A percentile compares a stretch with the other conserved stretches of the same genome.
These are phyloP conservation scores for Naegleria lovaniensis DNA, from an alignment of 208 protist species.

Conservation along the genomic window DNA sequence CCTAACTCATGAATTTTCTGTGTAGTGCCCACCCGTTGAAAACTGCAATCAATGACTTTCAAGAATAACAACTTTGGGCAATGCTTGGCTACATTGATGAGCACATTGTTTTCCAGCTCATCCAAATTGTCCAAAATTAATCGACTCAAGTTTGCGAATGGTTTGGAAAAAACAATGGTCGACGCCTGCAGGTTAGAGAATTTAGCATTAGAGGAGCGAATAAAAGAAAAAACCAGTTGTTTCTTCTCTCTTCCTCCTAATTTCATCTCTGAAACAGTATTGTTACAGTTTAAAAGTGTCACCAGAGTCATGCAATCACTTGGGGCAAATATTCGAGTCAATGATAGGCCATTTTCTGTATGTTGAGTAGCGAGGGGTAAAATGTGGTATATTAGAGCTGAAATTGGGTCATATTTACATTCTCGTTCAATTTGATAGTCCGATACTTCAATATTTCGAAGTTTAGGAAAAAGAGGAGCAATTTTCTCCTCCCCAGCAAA, in stretches of 20 bases:
- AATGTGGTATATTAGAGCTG: not conserved
- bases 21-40: not conserved
- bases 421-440: not conserved
- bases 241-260: not conserved
- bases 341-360: not conserved
- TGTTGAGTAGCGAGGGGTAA: not conserved
- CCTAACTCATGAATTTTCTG: not conserved
- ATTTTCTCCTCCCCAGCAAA: not conserved
- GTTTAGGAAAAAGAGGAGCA: not conserved
- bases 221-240: not conserved
- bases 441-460: not conserved
- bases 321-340: not conserved
- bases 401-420: not conserved
- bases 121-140: not conserved
- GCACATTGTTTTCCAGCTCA: not conserved
- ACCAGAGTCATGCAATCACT: not conserved
- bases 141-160: not conserved
- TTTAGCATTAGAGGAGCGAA: not conserved
- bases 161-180: not conserved
- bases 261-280: not conserved
- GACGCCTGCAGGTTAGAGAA: not conserved
- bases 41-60: not conserved
- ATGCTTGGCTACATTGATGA: not conserved
- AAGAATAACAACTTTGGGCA: not conserved
- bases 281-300: not conserved